Conservation (phyloP, 23 red algal species). For the Cyanidiococcus yangmingshanensis region DNA sequence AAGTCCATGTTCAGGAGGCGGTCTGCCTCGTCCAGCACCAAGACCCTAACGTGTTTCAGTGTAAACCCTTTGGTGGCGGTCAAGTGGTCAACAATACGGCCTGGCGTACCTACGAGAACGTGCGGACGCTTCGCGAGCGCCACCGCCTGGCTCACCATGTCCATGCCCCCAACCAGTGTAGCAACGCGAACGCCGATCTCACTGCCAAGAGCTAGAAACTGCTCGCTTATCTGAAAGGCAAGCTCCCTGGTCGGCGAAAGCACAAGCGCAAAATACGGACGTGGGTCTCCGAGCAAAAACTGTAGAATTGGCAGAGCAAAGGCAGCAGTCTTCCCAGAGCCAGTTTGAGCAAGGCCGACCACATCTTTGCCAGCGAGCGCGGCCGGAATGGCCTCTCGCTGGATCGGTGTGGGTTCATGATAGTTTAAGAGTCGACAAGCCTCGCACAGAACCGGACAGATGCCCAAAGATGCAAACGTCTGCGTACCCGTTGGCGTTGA, state of each 20-base stretch:
- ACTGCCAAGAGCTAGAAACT: conserved; percentile 69
- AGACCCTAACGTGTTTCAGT: conserved; percentile 42
- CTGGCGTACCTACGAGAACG: conserved; percentile 89
- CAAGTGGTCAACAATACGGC: conserved; percentile 91
- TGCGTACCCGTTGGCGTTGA: neutral
- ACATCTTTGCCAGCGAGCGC: conserved; percentile 62
- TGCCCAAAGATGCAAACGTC: conserved; percentile 44
- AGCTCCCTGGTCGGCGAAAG: conserved; percentile 94
- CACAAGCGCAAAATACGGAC: conserved; percentile 69
- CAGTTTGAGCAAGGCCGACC: conserved; percentile 92
- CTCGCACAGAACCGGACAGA: conserved; percentile 51
- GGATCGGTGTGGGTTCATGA: conserved; percentile 62
- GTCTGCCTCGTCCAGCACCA: conserved; percentile 97
- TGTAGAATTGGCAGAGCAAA: conserved; percentile 96
- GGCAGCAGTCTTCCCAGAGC: conserved; percentile 92
- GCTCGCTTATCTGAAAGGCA: conserved; percentile 87
- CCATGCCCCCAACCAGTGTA: conserved; percentile 62
- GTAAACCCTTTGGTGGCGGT: conserved; percentile 92
- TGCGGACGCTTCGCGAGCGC: conserved; percentile 94
- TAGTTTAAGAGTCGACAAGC: conserved; percentile 49
- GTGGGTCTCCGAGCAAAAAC: conserved; percentile 43
- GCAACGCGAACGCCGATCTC: conserved; percentile 52
- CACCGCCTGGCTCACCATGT: conserved; percentile 89
- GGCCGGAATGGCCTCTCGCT: conserved; percentile 67
- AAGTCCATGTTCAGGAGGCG: conserved; percentile 95